Conservation (phyloP, 169 alveolate genomes). For the Amoebophrya sp. region DNA sequence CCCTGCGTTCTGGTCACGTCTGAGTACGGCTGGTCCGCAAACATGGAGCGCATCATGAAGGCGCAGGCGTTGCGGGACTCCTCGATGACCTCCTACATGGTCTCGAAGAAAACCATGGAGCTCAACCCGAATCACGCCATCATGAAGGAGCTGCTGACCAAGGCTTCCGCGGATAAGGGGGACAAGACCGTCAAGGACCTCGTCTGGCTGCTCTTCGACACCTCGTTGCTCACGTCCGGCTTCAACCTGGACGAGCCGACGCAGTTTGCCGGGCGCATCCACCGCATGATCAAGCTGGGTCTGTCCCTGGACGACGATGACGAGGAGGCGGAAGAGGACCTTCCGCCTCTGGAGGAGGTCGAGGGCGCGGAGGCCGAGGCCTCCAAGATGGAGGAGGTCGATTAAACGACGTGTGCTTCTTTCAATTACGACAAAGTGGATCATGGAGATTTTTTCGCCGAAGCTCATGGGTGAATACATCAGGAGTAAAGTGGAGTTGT, state of each 20-base stretch:
- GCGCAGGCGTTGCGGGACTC: slow-evolving; percentile 99
- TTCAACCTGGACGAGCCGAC: slow-evolving; percentile 98
- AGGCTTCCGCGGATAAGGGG: slow-evolving; percentile 87
- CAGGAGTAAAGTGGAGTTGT: too few relatives aligned
- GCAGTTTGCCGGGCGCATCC: slow-evolving; percentile 93
- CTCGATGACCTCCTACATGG: slow-evolving; percentile 75
- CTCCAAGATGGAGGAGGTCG: slow-evolving; percentile 94
- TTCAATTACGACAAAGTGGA: too few relatives aligned
- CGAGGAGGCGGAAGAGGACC: slow-evolving; percentile 58
- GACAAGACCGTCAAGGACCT: slow-evolving; percentile 98
- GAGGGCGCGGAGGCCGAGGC: slow-evolving; percentile 63
- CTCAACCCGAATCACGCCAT: slow-evolving; percentile 95
- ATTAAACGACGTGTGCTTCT: slow-evolving; percentile 38
- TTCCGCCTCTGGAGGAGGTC: slow-evolving; percentile 76
- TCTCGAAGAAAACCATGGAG: slow-evolving; percentile 95
- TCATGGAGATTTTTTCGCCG: too few relatives aligned
- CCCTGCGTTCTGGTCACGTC: slow-evolving; percentile 98
- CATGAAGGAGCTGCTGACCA: slow-evolving; percentile 84
- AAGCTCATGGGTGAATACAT: too few relatives aligned
- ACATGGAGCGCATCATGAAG: slow-evolving; percentile 99
- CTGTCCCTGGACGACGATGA: slow-evolving; percentile 92
- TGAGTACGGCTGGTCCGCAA: slow-evolving; percentile 99
- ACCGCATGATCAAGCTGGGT: slow-evolving; percentile 98
- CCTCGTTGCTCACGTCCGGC: slow-evolving; percentile 96
- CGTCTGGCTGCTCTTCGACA: slow-evolving; percentile 95